phyloP scores from a whole-genome alignment of 257 asterid species.

The Oldenlandia corymbosa region DNA sequence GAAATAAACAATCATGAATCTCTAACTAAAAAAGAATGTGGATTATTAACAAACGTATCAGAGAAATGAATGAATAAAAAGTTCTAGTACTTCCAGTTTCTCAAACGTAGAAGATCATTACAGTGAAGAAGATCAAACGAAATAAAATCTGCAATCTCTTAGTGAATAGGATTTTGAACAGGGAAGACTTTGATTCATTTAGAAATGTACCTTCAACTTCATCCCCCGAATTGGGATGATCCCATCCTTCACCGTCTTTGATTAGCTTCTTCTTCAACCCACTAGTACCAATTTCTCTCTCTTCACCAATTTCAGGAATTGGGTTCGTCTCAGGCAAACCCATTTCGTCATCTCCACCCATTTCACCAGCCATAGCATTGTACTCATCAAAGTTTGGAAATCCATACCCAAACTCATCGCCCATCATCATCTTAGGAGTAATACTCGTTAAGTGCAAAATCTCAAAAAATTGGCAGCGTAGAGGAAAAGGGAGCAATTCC shows the following conservation, averaged over 20 bases:
- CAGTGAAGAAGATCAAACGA: not conserved
- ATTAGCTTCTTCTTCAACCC: conserved; percentile 73
- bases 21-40: not conserved
- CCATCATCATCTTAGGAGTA: not conserved
- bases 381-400: conserved; percentile 31
- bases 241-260: conserved; percentile 65
- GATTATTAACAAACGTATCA: too few relatives aligned
- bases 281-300: conserved; percentile 54
- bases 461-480: not conserved
- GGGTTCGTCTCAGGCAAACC: conserved; percentile 51
- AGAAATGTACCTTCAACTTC: conserved; percentile 55
- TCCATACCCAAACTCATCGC: conserved; percentile 28
- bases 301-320: conserved; percentile 62
- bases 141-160: not conserved
- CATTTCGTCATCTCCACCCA: conserved; percentile 52
- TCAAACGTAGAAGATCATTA: not conserved
- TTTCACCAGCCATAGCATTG: conserved; percentile 11
- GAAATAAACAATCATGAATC: not conserved
- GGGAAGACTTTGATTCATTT: too few relatives aligned
- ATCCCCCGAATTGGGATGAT: conserved; percentile 34
- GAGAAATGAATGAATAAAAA: too few relatives aligned
- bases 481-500: not conserved
- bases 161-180: not conserved
- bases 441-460: too few relatives aligned
- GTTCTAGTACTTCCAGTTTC: not conserved